Percentiles rank a stretch among this genome's conserved stretches.
phyloP scores from a whole-genome alignment of 2,329 filamentous ascomycete species.

The Fusarium sp. region DNA sequence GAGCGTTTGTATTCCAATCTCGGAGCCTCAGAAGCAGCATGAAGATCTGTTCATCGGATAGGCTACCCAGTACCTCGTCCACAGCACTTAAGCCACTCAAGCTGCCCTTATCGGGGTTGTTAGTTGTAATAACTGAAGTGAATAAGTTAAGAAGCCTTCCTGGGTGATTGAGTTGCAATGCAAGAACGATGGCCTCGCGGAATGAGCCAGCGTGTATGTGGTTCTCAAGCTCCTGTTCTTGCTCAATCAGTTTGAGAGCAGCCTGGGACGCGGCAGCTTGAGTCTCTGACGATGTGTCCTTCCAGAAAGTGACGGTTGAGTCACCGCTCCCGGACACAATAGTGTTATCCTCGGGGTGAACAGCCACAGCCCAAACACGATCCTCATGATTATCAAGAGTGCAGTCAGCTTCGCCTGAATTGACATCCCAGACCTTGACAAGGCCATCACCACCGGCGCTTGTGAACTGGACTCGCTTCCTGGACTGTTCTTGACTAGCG shows the following conservation, averaged over 20 bases:
- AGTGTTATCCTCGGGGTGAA: conserved; percentile 73
- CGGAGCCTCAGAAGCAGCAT: conserved; percentile 81
- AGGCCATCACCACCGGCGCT: conserved; percentile 93
- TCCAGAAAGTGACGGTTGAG: conserved; percentile 94
- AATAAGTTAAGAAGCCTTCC: conserved; percentile 86
- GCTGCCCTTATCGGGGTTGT: conserved; percentile 68
- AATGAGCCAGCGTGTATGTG: conserved; percentile 89
- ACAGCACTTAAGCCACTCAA: conserved; percentile 74
- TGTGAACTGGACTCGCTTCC: conserved; percentile 75
- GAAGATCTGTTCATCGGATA: conserved; percentile 88
- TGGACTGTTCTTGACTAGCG: conserved; percentile 59
- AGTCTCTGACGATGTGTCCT: conserved; percentile 86
- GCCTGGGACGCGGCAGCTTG: conserved; percentile 77
- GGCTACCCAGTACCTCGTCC: conserved; percentile 80
- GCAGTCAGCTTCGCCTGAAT: conserved; percentile 82
- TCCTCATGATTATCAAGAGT: conserved; percentile 98
- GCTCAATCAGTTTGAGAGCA: conserved; percentile 83
- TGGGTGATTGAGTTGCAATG: conserved; percentile 93
- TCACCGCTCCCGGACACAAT: conserved; percentile 93
- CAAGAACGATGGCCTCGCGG: conserved; percentile 90
- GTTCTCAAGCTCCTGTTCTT: conserved; percentile 94
- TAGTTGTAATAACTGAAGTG: conserved; percentile 76
- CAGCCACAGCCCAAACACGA: conserved; percentile 88
- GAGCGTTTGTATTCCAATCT: conserved; percentile 97
- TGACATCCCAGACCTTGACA: conserved; percentile 95